These are phyloP conservation scores for Ophiocordyceps sinensis DNA, from an alignment of 2,329 filamentous ascomycete genomes.

Conservation along the genomic window DNA sequence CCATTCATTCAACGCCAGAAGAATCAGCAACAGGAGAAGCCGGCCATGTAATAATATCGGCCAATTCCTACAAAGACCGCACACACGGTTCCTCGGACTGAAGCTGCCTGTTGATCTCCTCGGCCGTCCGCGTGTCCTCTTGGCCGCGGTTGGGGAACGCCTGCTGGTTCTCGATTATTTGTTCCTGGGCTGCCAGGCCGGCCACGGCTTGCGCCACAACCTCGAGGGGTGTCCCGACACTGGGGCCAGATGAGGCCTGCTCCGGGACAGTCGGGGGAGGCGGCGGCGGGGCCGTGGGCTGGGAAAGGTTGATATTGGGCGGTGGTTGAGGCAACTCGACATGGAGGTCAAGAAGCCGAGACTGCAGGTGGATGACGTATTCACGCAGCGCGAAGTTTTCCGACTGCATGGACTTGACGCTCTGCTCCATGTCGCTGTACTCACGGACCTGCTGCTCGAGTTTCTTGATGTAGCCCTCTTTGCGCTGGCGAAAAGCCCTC, in stretches of 20 bases:
- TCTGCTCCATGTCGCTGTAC: slow-evolving; percentile 58
- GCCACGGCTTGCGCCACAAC: slow-evolving; percentile 36
- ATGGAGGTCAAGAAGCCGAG: slow-evolving; percentile 67
- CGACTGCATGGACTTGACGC: slow-evolving; percentile 64
- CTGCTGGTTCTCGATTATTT: slow-evolving; percentile 21
- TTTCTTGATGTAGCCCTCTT: slow-evolving; percentile 97
- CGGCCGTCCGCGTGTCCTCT: slow-evolving; percentile 31
- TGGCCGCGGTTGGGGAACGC: slow-evolving; percentile 17
- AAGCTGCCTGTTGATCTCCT: slow-evolving; percentile 41
- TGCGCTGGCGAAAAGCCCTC: slow-evolving; percentile 93
- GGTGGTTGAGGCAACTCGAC: slow-evolving; percentile 77
- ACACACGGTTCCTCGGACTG: slow-evolving; percentile 20
- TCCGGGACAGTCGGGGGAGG: slow-evolving; percentile 12
- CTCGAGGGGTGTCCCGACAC: slow-evolving; percentile 26
- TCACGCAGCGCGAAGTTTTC: slow-evolving; percentile 88
- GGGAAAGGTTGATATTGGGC: slow-evolving; percentile 55
- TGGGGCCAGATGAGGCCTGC: slow-evolving; percentile 11
- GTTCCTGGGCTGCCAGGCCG: slow-evolving; percentile 26
- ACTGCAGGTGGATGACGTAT: slow-evolving; percentile 84
- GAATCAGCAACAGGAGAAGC: slow-evolving; percentile 1
- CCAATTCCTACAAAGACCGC: slow-evolving; percentile 8
- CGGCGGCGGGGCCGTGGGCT: slow-evolving; percentile 9
- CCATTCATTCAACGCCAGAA: slow-evolving; percentile 3
- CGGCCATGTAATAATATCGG: too few relatives aligned
- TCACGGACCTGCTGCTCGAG: slow-evolving; percentile 88